Evolutionary conservation across 257 asterid genomes (phyloP), one percentile per base, ranked within the genome.

Genomic region (Catharanthus roseus): DNA sequence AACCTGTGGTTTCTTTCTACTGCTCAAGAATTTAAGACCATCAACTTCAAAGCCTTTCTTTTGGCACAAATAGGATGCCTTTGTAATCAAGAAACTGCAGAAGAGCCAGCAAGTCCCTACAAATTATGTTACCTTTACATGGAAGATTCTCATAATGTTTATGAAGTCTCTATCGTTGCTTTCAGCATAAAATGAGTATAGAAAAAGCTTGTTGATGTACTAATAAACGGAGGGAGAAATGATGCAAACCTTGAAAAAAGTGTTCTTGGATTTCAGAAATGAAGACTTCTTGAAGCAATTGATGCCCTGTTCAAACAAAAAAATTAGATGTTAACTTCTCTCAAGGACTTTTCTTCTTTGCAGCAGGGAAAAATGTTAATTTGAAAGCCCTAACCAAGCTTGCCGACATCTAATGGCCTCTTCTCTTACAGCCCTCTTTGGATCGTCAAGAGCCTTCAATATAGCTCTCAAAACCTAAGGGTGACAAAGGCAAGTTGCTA

Each of bases 371-470:
- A 68, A 65, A 44, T 28, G 49, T 61, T 34, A 67, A 66, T 61
- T 58, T 21, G 21, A 69, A 42, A 67, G 68, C 57, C 41, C 86
- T 73, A 73, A 89, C 99, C 99, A 93, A 72, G 95, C 90, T 56
- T 82, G 95, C n/a, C 87, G 88, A 65, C 99, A 91, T 82, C 86
- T 89, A 75, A 88, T 95, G 45, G 96, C 99, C 82, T 88, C 96
- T 84, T 82, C 89, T 73, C 99, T 93, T 73, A 93, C 96, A 64
- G 54, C 78, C 75, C 96, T 79, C 86, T 93, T 93, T 51, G 93
- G 96, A 82, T 93, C 99, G 80, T 89, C 96, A 54, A 93, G 89
- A 71, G 93, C 95, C 80, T 83, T 85, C 68, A 85, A 73, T 74
- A 83, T 73, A 60, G 99, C 95, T 83, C 47, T 87, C 80, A 85